These are phyloP conservation scores for Conticribra weissflogii DNA, from an alignment of 108 stramenopile genomes.

Conservation along the genomic window DNA sequence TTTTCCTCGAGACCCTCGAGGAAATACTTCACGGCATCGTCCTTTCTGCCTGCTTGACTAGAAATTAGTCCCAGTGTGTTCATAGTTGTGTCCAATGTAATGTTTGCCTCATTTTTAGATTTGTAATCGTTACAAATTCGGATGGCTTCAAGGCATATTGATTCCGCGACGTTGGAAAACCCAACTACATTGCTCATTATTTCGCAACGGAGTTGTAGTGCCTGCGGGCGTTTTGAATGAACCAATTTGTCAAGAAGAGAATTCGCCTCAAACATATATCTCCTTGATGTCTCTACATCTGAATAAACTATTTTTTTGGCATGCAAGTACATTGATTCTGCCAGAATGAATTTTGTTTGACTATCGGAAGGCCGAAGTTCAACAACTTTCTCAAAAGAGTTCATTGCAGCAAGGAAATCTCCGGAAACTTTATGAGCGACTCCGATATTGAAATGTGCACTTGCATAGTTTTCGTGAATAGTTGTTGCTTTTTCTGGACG, in stretches of 20 bases:
- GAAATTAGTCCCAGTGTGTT: slow-evolving; percentile 9
- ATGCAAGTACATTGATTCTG: neutral
- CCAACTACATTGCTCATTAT: neutral
- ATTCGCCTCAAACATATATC: neutral
- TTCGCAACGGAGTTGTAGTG: slow-evolving; percentile 5
- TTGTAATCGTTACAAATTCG: neutral
- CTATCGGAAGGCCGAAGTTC: neutral
- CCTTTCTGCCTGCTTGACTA: neutral
- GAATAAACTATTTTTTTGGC: neutral
- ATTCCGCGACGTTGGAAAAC: neutral
- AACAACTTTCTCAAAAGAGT: slow-evolving; percentile 8
- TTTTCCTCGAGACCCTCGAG: slow-evolving; percentile 4
- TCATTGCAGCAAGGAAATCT: neutral
- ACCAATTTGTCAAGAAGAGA: neutral
- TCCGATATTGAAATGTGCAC: slow-evolving; percentile 8
- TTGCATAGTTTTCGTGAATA: neutral
- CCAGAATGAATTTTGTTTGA: neutral
- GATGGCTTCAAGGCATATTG: neutral
- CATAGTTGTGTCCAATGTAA: neutral
- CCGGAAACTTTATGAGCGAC: neutral
- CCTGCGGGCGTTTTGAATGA: neutral
- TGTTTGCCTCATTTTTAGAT: neutral
- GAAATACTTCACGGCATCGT: slow-evolving; percentile 10
- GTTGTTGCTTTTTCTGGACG: neutral
- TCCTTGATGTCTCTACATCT: neutral